phyloP scores from a whole-genome alignment of 1,284 basidiomycete species.

The Austroboletus sp. region DNA sequence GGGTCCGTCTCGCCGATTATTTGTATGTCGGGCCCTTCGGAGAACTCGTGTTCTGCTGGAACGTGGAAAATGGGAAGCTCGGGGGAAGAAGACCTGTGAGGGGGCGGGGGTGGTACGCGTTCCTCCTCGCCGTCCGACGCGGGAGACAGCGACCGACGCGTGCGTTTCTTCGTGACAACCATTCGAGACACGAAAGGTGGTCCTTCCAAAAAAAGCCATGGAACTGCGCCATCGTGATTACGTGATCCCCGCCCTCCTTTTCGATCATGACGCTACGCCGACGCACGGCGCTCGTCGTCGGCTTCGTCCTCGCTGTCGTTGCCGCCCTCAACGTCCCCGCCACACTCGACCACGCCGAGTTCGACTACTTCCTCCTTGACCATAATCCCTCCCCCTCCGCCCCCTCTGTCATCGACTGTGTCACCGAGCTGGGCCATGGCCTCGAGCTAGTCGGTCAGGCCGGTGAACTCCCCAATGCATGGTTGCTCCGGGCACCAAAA shows the following conservation, averaged over 20 bases:
- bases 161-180: slow-evolving; percentile 21
- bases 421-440: slow-evolving; percentile 62
- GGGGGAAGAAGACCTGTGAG: neutral
- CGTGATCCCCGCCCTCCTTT: slow-evolving; percentile 18
- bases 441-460: slow-evolving; percentile 84
- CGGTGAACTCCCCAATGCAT: slow-evolving; percentile 79
- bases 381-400: slow-evolving; percentile 48
- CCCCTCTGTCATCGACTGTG: slow-evolving; percentile 53
- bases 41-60: slow-evolving; percentile 26
- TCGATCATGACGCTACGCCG: slow-evolving; percentile 11
- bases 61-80: slow-evolving; percentile 10
- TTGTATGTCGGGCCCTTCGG: slow-evolving; percentile 26
- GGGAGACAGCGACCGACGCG: slow-evolving; percentile 23
- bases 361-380: slow-evolving; percentile 88
- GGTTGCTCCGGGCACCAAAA: slow-evolving; percentile 69
- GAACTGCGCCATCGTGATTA: slow-evolving; percentile 6
- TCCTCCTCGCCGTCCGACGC: slow-evolving; percentile 17
- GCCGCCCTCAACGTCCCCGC: slow-evolving; percentile 32
- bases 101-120: slow-evolving; percentile 6
- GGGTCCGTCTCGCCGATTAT: slow-evolving; percentile 31
- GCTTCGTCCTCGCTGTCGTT: slow-evolving; percentile 32
- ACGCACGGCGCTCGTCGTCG: slow-evolving; percentile 21
- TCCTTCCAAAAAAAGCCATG: slow-evolving; percentile 5
- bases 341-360: slow-evolving; percentile 64
- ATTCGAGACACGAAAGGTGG: slow-evolving; percentile 14